phyloP scores from a whole-genome alignment of 345 rosid genomes.

The Euphorbia peplus region DNA sequence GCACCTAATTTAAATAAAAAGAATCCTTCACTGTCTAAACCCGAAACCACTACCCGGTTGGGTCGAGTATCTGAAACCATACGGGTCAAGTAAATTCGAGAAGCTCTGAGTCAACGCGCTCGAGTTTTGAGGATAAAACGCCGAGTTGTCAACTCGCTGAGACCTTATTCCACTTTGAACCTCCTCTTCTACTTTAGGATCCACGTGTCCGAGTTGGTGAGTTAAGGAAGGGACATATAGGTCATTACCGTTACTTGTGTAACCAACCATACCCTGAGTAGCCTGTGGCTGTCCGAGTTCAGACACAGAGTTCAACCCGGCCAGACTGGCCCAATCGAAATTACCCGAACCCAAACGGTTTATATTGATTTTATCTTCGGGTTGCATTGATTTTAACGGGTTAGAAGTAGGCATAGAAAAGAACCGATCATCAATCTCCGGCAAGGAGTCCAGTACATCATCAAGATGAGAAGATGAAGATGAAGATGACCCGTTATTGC shows the following conservation, averaged over 20 bases:
- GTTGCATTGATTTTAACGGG: conserved; percentile 43
- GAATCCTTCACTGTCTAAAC: conserved; percentile 46
- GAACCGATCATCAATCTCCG: conserved; percentile 52
- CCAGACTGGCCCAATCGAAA: conserved; percentile 81
- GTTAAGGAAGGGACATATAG: conserved; percentile 35
- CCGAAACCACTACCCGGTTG: conserved; percentile 45
- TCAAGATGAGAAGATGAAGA: conserved; percentile 79
- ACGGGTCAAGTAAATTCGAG: conserved; percentile 47
- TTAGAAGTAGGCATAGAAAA: conserved; percentile 48
- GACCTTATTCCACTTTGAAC: conserved; percentile 62
- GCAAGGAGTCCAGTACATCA: conserved; percentile 66
- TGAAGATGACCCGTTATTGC: conserved; percentile 53
- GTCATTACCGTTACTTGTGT: conserved; percentile 23
- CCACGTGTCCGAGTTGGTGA: conserved; percentile 26
- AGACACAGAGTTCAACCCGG: conserved; percentile 45
- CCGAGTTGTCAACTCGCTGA: conserved; percentile 31
- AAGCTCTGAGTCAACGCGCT: conserved; percentile 35
- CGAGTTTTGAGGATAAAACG: conserved; percentile 28
- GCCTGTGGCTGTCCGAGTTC: conserved; percentile 37
- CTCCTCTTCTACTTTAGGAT: conserved; percentile 46
- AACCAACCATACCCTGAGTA: conserved; percentile 33
- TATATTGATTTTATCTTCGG: conserved; percentile 43
- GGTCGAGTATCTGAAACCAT: conserved; percentile 49
- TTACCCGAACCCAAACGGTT: conserved; percentile 37
- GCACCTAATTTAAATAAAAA: background rate